A percentile compares a stretch with the other conserved stretches of the same genome.
Evolutionary conservation across 805 yeast genomes (phyloP).

Genomic region (Helenozyma rhizophorensis): DNA sequence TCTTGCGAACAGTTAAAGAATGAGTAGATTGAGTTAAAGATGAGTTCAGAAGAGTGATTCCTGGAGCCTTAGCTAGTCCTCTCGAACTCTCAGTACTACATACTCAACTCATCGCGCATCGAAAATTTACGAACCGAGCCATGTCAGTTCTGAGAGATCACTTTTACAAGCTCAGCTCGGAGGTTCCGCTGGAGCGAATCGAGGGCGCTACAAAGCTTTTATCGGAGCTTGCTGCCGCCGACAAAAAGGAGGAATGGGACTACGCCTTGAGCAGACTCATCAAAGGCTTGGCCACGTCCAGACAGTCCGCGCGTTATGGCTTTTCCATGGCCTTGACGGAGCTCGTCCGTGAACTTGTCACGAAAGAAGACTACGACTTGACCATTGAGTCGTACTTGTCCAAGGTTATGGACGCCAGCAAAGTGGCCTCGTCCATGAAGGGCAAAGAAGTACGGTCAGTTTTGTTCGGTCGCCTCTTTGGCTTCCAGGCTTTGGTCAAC

Average conservation of each 20-base stretch:
- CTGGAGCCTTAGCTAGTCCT: too few relatives aligned
- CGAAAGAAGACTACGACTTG: constrained; percentile 25
- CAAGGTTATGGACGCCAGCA: constrained; percentile 36
- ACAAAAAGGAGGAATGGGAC: constrained; percentile 59
- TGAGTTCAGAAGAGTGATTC: too few relatives aligned
- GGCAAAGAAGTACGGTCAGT: constrained; percentile 82
- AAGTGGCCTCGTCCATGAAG: constrained; percentile 40
- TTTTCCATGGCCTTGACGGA: constrained; percentile 86
- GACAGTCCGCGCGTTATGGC: constrained; percentile 83
- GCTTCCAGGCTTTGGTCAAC: constrained; percentile 67
- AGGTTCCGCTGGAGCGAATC: constrained; percentile 66
- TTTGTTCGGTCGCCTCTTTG: constrained; percentile 81
- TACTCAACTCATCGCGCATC: too few relatives aligned
- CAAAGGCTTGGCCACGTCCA: constrained; percentile 75
- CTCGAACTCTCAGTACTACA: too few relatives aligned
- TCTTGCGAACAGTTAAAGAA: too few relatives aligned
- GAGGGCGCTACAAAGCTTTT: constrained; percentile 65
- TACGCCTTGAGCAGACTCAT: constrained; percentile 77
- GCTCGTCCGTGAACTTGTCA: constrained; percentile 36
- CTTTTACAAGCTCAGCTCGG: constrained; percentile 75
- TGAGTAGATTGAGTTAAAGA: too few relatives aligned
- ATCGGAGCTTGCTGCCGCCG: constrained; percentile 47
- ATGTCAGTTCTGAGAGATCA: constrained; percentile 66
- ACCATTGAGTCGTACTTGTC: constrained; percentile 31
- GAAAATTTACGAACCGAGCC: too few relatives aligned